Evolutionary conservation across 2,329 filamentous ascomycete species (phyloP), one percentile per base, ranked within the genome.

Genomic region (Podosphaera xanthii): DNA sequence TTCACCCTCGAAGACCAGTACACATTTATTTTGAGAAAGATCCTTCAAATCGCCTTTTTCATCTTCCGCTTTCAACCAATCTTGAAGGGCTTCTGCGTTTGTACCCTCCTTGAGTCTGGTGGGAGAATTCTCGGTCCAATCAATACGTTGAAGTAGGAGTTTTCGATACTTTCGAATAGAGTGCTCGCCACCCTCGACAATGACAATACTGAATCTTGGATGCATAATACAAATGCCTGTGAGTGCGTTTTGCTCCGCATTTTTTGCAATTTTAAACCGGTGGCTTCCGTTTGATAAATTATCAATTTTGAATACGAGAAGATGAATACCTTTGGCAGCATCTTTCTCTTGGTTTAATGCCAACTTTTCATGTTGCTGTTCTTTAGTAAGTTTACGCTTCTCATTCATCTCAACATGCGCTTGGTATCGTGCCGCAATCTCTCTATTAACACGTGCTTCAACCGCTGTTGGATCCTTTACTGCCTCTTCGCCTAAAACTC

Each of bases 391-490:
- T 69, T 90, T 91, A 61, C 92, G 82, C 46, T 86, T 84, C 64
- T 90, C 84, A 70, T 98, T 98, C 60, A 78, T 74, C 48, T 80
- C 72, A 61, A 91, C 75, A 71, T 98, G 94, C 64, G 84, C 79
- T 61, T 86, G 77, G 60, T 84, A 82, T 49, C 92, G 86, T 62
- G 94, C 89, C 35, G 85, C 85, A 64, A 98, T 96, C 71, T 98
- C 89, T 58, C 84, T 79, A 70, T 94, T 95, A 58, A 98, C 92
- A 33, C 88, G 83, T 57, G 89, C 88, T 72, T 98, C 92, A 53
- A 98, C 92, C 3, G 92, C 92, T 0, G 94, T 98, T 5, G 92
- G 92, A 71, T 98, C 92, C 69, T 95, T 94, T 64, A 98, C 91
- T 22, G 84, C 84, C 60, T 70, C 69, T 61, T 96, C 88, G 62